Percentiles rank a stretch among this genome's conserved stretches.
These are phyloP conservation scores for Boletus sensibilis DNA, from an alignment of 768 basidiomycete genomes.

Conservation along the genomic window DNA sequence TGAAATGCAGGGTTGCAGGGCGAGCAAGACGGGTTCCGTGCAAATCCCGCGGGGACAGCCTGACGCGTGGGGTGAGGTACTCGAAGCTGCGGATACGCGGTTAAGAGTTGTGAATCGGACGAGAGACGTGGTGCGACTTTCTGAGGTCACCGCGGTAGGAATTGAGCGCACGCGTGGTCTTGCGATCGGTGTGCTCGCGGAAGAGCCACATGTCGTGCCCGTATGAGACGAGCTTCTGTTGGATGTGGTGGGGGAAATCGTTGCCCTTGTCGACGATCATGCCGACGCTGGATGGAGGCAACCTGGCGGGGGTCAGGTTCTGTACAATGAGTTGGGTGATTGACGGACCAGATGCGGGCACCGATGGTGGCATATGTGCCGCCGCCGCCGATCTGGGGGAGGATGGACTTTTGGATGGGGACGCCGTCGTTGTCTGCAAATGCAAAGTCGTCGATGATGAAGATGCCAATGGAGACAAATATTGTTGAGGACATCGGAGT, in stretches of 20 bases:
- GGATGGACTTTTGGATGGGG: not conserved
- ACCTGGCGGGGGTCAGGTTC: slow-evolving; percentile 42
- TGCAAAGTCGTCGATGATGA: slow-evolving; percentile 79
- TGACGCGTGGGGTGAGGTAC: slow-evolving; percentile 71
- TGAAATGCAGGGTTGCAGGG: slow-evolving; percentile 69
- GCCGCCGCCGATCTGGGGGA: slow-evolving; percentile 77
- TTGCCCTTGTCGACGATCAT: slow-evolving; percentile 83
- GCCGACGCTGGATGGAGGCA: slow-evolving; percentile 60
- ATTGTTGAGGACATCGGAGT: slow-evolving; percentile 24
- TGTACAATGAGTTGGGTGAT: not conserved
- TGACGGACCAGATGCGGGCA: slow-evolving; percentile 70
- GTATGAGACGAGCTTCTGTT: slow-evolving; percentile 54
- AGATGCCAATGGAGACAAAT: slow-evolving; percentile 81
- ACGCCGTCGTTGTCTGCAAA: slow-evolving; percentile 45
- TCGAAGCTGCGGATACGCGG: slow-evolving; percentile 54
- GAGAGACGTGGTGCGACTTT: slow-evolving; percentile 44
- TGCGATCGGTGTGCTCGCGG: slow-evolving; percentile 50
- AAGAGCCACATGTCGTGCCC: slow-evolving; percentile 79
- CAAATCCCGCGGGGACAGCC: slow-evolving; percentile 71
- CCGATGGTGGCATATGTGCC: slow-evolving; percentile 82
- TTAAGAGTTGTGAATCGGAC: slow-evolving; percentile 6
- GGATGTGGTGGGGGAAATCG: slow-evolving; percentile 67
- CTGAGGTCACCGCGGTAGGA: slow-evolving; percentile 71
- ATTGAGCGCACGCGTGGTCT: slow-evolving; percentile 75
- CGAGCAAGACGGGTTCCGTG: slow-evolving; percentile 47